A percentile compares a stretch with the other conserved stretches of the same genome.
Evolutionary conservation across 2,329 filamentous ascomycete species (phyloP).

Genomic region (Ophiosphaerella herpotricha): DNA sequence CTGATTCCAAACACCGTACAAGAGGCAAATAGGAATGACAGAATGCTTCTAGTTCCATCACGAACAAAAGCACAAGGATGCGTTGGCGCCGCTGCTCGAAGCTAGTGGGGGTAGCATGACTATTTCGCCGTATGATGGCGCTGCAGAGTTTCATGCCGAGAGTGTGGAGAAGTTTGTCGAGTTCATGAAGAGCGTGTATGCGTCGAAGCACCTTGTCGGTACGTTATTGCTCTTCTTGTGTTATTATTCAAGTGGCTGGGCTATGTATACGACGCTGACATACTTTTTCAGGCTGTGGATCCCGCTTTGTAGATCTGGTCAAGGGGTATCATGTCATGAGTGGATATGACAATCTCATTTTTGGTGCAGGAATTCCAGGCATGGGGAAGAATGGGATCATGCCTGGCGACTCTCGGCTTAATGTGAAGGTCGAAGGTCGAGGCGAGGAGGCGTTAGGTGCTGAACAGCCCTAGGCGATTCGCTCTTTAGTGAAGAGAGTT

Average conservation of each 20-base stretch:
- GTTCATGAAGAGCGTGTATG: conserved; percentile 15
- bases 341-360: conserved; percentile 17
- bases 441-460: background rate
- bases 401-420: conserved; percentile 5
- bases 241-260: background rate
- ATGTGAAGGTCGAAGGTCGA: background rate
- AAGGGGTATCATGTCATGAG: conserved; percentile 14
- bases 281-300: conserved; percentile 9
- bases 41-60: conserved; percentile 8
- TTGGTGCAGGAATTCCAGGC: conserved; percentile 2
- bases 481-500: background rate
- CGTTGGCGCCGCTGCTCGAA: conserved; percentile 8
- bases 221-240: background rate
- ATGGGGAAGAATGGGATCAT: conserved; percentile 7
- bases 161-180: conserved; percentile 9
- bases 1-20: no score
- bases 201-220: conserved; percentile 13
- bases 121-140: conserved; percentile 10
- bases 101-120: conserved; percentile 11
- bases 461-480: no score
- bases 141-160: conserved; percentile 15
- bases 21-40: no score
- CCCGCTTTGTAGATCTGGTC: conserved; percentile 10
- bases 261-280: background rate
- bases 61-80: conserved; percentile 4